Conservation (phyloP, 1,284 basidiomycete species). For the Rhodotorula sp. region DNA sequence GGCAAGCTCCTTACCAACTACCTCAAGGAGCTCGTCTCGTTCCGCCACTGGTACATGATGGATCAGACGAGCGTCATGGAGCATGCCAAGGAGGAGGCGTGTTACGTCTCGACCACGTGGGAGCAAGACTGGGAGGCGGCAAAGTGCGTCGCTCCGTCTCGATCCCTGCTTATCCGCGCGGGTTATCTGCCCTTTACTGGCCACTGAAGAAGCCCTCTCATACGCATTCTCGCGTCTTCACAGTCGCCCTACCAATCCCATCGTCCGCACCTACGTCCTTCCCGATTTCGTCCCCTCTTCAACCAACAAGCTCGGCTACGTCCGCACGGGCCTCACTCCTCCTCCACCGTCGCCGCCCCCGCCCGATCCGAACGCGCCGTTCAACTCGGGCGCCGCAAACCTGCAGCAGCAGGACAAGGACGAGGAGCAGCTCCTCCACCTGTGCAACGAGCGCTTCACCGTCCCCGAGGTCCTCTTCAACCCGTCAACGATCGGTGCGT, state of each 20-base stretch:
- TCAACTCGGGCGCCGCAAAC: not conserved
- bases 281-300: slow-evolving; percentile 71
- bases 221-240: no score
- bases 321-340: slow-evolving; percentile 54
- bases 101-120: slow-evolving; percentile 79
- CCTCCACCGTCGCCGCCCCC: slow-evolving; percentile 16
- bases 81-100: slow-evolving; percentile 81
- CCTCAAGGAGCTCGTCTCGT: slow-evolving; percentile 87
- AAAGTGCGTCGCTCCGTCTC: slow-evolving; percentile 61
- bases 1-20: slow-evolving; percentile 94
- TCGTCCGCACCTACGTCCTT: slow-evolving; percentile 83
- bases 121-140: slow-evolving; percentile 71
- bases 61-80: slow-evolving; percentile 92
- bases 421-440: slow-evolving; percentile 75
- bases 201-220: no score
- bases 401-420: slow-evolving; percentile 27
- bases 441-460: slow-evolving; percentile 86
- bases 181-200: no score
- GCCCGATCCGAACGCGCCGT: slow-evolving; percentile 3
- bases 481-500: slow-evolving; percentile 80
- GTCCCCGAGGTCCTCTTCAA: slow-evolving; percentile 86
- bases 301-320: slow-evolving; percentile 64
- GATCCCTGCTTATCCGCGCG: no score
- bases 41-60: slow-evolving; percentile 97
- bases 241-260: slow-evolving; percentile 57